These are phyloP conservation scores for Cercospora sp. DNA, from an alignment of 2,329 filamentous ascomycete species.

Conservation along the genomic window DNA sequence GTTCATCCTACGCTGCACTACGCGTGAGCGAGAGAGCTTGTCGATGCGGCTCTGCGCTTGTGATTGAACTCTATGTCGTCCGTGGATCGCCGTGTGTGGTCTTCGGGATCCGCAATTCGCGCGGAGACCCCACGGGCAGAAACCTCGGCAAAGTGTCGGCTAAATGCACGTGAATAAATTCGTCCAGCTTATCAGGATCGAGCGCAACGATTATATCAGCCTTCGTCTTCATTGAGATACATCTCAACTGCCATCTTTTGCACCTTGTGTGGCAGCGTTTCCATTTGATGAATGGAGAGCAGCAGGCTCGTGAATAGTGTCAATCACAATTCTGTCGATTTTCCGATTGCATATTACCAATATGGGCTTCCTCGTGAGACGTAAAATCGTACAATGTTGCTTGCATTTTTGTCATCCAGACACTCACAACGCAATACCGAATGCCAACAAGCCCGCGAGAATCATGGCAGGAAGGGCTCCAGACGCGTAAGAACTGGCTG, in stretches of 20 bases:
- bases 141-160: constrained; percentile 12
- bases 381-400: background rate
- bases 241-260: background rate
- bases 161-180: constrained; percentile 10
- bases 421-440: background rate
- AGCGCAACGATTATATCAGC: background rate
- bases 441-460: background rate
- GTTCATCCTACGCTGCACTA: background rate
- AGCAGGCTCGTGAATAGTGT: background rate
- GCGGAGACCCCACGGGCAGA: background rate
- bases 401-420: background rate
- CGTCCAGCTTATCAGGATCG: background rate
- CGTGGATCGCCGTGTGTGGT: background rate
- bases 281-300: background rate
- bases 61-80: background rate
- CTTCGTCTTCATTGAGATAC: background rate
- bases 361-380: background rate
- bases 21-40: background rate
- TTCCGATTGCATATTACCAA: background rate
- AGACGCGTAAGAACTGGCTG: background rate
- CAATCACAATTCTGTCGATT: background rate
- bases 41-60: constrained; percentile 8
- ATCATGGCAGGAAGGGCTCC: background rate
- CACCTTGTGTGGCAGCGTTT: background rate
- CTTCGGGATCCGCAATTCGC: background rate